These are phyloP conservation scores for Alternaria infectoria DNA, from an alignment of 2,329 filamentous ascomycete genomes.

Conservation along the genomic window DNA sequence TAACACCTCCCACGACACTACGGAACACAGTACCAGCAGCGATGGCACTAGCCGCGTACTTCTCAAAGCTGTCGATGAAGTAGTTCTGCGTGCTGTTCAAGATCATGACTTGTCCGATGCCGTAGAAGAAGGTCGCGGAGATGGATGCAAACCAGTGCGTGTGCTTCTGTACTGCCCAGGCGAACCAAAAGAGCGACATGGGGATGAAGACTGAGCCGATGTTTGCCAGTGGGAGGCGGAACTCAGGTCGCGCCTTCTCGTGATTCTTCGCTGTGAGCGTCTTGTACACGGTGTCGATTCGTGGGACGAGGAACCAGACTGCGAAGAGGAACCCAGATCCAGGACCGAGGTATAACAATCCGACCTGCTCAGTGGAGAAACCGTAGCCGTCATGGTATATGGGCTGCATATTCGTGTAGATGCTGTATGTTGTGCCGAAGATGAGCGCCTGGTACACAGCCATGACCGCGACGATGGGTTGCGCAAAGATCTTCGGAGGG, in stretches of 20 bases:
- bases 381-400: conserved; percentile 54
- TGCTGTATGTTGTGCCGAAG: conserved; percentile 56
- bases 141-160: conserved; percentile 52
- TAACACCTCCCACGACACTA: conserved; percentile 54
- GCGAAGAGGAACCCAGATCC: conserved; percentile 53
- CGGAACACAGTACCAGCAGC: conserved; percentile 58
- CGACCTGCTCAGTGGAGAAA: conserved; percentile 55
- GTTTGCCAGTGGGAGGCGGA: conserved; percentile 54
- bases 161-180: conserved; percentile 52
- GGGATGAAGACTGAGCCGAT: conserved; percentile 54
- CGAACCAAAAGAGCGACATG: conserved; percentile 51
- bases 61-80: conserved; percentile 60
- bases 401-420: conserved; percentile 57
- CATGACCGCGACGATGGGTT: conserved; percentile 57
- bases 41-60: conserved; percentile 58
- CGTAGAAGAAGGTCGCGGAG: conserved; percentile 56
- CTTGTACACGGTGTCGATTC: conserved; percentile 58
- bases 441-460: conserved; percentile 55
- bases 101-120: conserved; percentile 60
- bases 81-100: conserved; percentile 62
- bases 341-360: conserved; percentile 54
- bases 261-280: conserved; percentile 49
- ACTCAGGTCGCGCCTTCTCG: conserved; percentile 52
- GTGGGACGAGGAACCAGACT: conserved; percentile 55
- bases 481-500: conserved; percentile 52